Conservation (phyloP, 768 basidiomycete species). For the Hemileccinum impolitum region DNA sequence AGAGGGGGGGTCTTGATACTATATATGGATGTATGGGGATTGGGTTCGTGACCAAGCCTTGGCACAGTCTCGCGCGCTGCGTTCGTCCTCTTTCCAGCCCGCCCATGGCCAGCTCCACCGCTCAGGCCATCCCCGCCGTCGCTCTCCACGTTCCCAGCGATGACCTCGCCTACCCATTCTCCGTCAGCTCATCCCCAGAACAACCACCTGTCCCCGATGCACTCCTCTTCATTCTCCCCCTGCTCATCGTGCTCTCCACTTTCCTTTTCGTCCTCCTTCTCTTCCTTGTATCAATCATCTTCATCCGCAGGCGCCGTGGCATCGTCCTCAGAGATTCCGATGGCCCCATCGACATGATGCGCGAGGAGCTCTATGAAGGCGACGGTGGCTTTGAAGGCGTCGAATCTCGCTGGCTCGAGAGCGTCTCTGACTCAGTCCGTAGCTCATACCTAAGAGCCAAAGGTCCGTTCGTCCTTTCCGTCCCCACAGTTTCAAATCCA, state of each 20-base stretch:
- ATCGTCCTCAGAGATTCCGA: slow-evolving; percentile 82
- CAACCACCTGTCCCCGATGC: slow-evolving; percentile 49
- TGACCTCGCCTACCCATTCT: background rate
- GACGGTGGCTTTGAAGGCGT: slow-evolving; percentile 93
- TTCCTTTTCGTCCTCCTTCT: slow-evolving; percentile 90
- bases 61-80: background rate
- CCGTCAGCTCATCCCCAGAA: slow-evolving; percentile 10
- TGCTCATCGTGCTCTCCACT: slow-evolving; percentile 90
- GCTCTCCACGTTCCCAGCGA: slow-evolving; percentile 2
- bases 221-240: slow-evolving; percentile 84
- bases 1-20: slow-evolving; percentile 11
- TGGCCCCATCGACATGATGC: slow-evolving; percentile 90
- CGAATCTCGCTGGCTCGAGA: slow-evolving; percentile 92
- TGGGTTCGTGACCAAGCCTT: slow-evolving; percentile 17
- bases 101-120: slow-evolving; percentile 6
- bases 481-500: slow-evolving; percentile 6
- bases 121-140: slow-evolving; percentile 1
- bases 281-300: slow-evolving; percentile 85
- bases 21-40: slow-evolving; percentile 10
- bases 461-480: slow-evolving; percentile 47
- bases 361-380: slow-evolving; percentile 84
- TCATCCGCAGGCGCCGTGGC: slow-evolving; percentile 73
- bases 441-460: slow-evolving; percentile 81
- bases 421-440: slow-evolving; percentile 59
- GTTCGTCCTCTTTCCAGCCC: background rate